A percentile compares a stretch with the other conserved stretches of the same genome.
These are phyloP conservation scores for Aspergillus amoenus DNA, from an alignment of 2,329 filamentous ascomycete genomes.

Conservation along the genomic window DNA sequence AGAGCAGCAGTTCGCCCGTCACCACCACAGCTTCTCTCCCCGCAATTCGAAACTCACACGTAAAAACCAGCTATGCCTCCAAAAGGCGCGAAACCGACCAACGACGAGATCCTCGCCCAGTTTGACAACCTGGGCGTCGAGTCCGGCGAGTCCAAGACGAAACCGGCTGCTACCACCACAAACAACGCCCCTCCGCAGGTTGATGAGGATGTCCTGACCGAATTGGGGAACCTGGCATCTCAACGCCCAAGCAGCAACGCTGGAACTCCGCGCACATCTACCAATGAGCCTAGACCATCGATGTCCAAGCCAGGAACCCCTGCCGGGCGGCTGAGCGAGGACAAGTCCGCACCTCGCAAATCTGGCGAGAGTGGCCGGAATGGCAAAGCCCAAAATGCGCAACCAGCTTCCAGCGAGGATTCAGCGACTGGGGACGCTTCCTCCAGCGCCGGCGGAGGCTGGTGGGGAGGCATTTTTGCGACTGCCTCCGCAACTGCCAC, in stretches of 20 bases:
- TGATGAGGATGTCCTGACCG: constrained; percentile 78
- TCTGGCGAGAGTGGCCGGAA: constrained; percentile 75
- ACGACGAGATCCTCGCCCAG: constrained; percentile 51
- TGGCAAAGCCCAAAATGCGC: constrained; percentile 63
- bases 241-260: constrained; percentile 71
- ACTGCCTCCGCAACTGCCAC: constrained; percentile 77
- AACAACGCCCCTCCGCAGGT: constrained; percentile 26
- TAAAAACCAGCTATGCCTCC: constrained; percentile 30
- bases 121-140: constrained; percentile 49
- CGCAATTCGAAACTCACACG: constrained; percentile 3
- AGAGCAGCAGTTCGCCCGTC: background rate
- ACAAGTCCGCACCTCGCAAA: constrained; percentile 62
- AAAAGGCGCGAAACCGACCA: constrained; percentile 42
- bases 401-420: constrained; percentile 13
- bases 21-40: constrained; percentile 18
- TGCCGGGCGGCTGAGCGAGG: constrained; percentile 62
- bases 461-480: constrained; percentile 85
- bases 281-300: constrained; percentile 51
- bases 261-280: constrained; percentile 71
- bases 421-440: constrained; percentile 45
- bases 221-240: constrained; percentile 76
- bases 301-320: constrained; percentile 51
- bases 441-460: constrained; percentile 67
- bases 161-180: constrained; percentile 22
- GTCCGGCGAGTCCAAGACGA: constrained; percentile 30